Evolutionary conservation across 768 basidiomycete genomes (phyloP), one percentile per base, ranked within the genome.

Genomic region (Boletus subparvulus): DNA sequence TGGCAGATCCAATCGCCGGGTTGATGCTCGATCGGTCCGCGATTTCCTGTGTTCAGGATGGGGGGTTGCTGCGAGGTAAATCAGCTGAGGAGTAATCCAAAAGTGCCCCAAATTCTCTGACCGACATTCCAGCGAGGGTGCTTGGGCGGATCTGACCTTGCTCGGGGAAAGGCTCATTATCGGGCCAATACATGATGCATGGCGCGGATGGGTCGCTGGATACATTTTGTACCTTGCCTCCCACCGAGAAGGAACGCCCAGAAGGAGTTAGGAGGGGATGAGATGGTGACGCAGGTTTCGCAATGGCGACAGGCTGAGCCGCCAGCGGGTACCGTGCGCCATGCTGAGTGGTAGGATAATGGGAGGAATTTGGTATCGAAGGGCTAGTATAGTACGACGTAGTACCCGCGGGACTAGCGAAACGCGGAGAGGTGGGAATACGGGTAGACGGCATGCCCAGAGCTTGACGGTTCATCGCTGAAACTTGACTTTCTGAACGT

Each of bases 111-210:
- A 7, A 17, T 32, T 14, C 24, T 64, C 81, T 59, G 66, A 87
- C 88, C 49, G 83, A 77, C 36, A 84, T 62, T 17, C 84, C 84
- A 50, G 75, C 72, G 17, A 86, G 72, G 21, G 67, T 77, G 57
- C 74, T 78, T 0, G 87, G 89, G 4, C 89, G 78, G 55, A 87
- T 88, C 74, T 93, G 92, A 13, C 88, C 84, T 68, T 83, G 85
- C 61, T 89, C 87, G 1, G 92, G 92, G 58, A 90, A 77, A 5
- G 88, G 81, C 67, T 94, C 92, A 63, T 94, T 94, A 70, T 92
- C 91, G 6, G 92, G 91, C 92, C 92, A 94, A 64, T 87, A 93
- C 84, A 93, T 86, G 74, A 92, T 79, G 63, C 91, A 91, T 4
- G 91, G 88, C 30, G 75, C 64, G 47, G 84, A 69, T 19, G 90